phyloP scores from a whole-genome alignment of 352 stramenopile genomes.

The Globisporangium perplexum region DNA sequence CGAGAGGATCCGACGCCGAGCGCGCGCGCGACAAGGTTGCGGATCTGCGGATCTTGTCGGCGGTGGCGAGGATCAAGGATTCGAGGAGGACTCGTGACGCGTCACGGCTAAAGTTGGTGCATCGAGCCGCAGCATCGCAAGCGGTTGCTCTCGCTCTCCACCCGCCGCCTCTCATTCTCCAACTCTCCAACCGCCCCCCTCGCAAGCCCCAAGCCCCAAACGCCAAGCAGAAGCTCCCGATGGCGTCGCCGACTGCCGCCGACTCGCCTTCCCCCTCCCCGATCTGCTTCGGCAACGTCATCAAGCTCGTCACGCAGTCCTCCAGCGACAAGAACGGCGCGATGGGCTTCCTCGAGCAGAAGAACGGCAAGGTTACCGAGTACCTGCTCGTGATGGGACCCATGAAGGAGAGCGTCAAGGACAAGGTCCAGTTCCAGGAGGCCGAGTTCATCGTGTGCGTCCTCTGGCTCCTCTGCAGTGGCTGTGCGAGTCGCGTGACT shows the following conservation, averaged over 20 bases:
- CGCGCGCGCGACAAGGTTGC: no score
- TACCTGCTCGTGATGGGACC: constrained; percentile 51
- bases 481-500: no score
- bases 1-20: no score
- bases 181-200: not conserved
- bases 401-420: constrained; percentile 31
- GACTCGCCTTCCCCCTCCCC: no score
- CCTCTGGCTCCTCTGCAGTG: not conserved
- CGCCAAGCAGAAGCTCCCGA: constrained; percentile 13
- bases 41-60: no score
- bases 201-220: no score
- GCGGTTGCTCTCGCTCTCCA: no score
- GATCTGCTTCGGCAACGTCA: constrained; percentile 51
- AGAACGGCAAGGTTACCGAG: constrained; percentile 26
- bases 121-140: no score
- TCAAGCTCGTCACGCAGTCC: constrained; percentile 39
- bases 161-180: no score
- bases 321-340: constrained; percentile 5
- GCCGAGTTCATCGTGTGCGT: constrained; percentile 72
- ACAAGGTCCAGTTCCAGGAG: constrained; percentile 37
- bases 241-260: constrained; percentile 6
- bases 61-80: no score
- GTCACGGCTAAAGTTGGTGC: no score
- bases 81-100: no score
- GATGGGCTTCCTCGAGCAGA: constrained; percentile 52